phyloP scores from a whole-genome alignment of 257 asterid genomes.

The Solanum microdontum region DNA sequence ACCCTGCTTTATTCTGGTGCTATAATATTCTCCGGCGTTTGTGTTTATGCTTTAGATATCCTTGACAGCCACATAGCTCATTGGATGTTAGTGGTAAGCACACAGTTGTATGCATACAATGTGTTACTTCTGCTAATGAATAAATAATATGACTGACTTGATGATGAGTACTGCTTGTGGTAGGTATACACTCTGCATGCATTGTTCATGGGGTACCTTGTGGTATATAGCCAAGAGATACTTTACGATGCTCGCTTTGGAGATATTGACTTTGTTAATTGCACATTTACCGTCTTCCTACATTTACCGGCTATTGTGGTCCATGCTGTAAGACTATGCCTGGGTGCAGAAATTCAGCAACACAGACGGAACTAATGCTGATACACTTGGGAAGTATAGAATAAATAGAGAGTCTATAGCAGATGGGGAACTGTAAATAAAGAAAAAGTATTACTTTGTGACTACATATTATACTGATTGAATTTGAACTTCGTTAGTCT shows the following conservation, averaged over 20 bases:
- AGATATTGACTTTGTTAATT: background rate
- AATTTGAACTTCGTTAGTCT: background rate
- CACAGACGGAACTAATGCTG: background rate
- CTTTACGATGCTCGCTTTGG: background rate
- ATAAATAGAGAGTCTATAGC: background rate
- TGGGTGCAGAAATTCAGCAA: background rate
- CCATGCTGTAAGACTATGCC: background rate
- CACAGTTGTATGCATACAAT: background rate
- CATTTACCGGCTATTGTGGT: background rate
- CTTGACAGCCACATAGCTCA: background rate
- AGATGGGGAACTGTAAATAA: background rate
- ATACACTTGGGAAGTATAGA: background rate
- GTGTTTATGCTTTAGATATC: background rate
- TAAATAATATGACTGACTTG: background rate
- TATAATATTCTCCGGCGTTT: background rate
- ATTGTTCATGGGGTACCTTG: background rate
- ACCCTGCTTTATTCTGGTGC: background rate
- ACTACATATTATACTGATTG: background rate
- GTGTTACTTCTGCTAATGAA: background rate
- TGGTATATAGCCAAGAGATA: background rate
- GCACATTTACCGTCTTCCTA: background rate
- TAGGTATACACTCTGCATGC: background rate
- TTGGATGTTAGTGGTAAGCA: background rate
- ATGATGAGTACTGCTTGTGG: background rate
- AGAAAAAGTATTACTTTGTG: background rate